Base-by-base conservation (phyloP, 306 rosid species). In the Hippophae tibetana region DNA sequence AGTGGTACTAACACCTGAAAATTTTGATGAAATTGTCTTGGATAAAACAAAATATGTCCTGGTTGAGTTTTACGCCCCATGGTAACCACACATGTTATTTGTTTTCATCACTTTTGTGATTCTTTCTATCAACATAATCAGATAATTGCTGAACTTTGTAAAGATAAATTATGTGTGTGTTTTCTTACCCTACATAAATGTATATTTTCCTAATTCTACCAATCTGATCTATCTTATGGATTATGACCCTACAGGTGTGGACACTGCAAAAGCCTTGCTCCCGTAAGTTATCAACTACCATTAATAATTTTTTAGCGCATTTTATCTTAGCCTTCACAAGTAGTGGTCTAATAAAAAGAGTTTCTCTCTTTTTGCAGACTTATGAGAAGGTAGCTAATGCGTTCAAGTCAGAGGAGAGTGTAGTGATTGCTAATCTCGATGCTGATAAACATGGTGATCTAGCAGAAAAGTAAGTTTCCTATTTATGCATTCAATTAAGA, bases 51-150 rank as follows among this genome's bases (percentile, higher is more conserved):
- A 85, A 64, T 87, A 92, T 75, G 98, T 87, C 66, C 65, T 92
- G 57, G 87, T 92, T 54, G 96, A 92, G 80, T 92, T 87, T 69
- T 92, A 92, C 58, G 95, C 96, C 57, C 96, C 98, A 42, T 87
- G 95, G 98, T 92, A 81, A 74, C 71, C 61, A 43, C 54, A 42
- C 73, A 50, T 65, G 56, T 63, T 53, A n/a, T 31, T 43, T 4
- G 59, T 53, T 49, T 51, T 47, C 61, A 31, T 14, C 52, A 3
- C 10, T 13, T 76, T 5, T 23, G 9, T 54, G 46, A 68, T 52
- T 54, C 56, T 43, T 6, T n/a, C 5, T 48, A 5, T 12, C 38
- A 52, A 14, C 52, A n/a, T 52, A 5, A 50, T 56, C 31, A 42
- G 7, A 13, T 47, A 40, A 23, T 12, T 25, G 11, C 10, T 47